Percentiles rank a stretch among this genome's conserved stretches.
Evolutionary conservation across 1,284 basidiomycete species (phyloP).

Genomic region (Cutaneotrichosporon sp.): DNA sequence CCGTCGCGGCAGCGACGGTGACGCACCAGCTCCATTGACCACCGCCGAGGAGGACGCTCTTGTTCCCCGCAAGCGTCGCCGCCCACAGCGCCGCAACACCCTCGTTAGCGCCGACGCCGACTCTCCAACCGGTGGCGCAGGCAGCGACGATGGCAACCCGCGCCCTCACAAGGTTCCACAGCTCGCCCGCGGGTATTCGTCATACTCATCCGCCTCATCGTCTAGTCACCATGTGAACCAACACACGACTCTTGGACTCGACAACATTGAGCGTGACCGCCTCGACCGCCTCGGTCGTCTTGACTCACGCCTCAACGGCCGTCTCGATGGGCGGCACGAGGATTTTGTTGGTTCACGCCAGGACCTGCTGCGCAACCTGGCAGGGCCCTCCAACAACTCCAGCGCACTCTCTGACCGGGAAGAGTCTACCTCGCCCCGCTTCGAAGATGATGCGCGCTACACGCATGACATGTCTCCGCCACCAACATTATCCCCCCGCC

Average conservation of each 20-base stretch:
- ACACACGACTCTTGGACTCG: neutral
- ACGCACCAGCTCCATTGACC: conserved; percentile 13
- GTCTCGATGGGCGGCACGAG: neutral
- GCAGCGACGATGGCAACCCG: conserved; percentile 1
- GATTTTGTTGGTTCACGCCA: neutral
- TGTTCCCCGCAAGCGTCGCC: conserved; percentile 19
- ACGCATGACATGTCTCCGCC: neutral
- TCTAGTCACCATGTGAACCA: neutral
- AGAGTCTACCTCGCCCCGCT: neutral
- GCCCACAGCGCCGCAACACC: conserved; percentile 15
- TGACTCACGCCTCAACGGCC: conserved; percentile 1
- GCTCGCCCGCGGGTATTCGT: neutral
- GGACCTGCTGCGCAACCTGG: neutral
- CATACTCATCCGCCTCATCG: neutral
- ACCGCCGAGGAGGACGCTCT: conserved; percentile 21
- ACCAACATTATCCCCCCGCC: neutral
- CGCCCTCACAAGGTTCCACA: neutral
- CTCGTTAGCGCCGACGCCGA: neutral
- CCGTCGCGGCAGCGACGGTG: conserved; percentile 18
- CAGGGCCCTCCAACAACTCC: neutral
- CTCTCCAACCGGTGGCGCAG: neutral
- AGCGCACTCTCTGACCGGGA: neutral
- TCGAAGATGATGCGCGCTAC: neutral
- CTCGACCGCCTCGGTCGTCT: conserved; percentile 3
- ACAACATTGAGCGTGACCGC: neutral